A percentile compares a stretch with the other conserved stretches of the same genome.
Evolutionary conservation across 768 basidiomycete species (phyloP).

Genomic region (Tephrocybe rancida): DNA sequence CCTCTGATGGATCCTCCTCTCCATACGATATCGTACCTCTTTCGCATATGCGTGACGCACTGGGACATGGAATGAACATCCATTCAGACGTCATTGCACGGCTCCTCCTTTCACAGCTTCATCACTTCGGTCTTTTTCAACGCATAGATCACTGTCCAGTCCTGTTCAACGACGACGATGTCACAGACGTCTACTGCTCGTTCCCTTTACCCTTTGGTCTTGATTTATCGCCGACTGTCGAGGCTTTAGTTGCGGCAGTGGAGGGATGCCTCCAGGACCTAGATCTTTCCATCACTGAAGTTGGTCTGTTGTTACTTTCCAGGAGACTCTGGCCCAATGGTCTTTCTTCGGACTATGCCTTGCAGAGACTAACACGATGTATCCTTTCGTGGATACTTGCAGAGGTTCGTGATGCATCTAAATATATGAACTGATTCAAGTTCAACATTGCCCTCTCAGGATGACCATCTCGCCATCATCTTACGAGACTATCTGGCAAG

Average conservation of each 20-base stretch:
- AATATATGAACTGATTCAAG: too few species aligned
- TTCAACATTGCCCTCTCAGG: slow-evolving; percentile 39
- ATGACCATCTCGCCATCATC: slow-evolving; percentile 65
- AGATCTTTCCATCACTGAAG: slow-evolving; percentile 75
- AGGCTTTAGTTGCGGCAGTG: slow-evolving; percentile 68
- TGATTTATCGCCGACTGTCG: slow-evolving; percentile 73
- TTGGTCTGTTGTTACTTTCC: slow-evolving; percentile 68
- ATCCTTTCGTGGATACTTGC: slow-evolving; percentile 73
- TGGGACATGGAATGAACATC: slow-evolving; percentile 62
- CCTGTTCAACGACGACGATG: slow-evolving; percentile 38
- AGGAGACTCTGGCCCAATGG: slow-evolving; percentile 76
- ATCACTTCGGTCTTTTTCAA: slow-evolving; percentile 63
- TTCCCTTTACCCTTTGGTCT: slow-evolving; percentile 75
- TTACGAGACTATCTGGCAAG: slow-evolving; percentile 69
- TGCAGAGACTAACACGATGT: slow-evolving; percentile 58
- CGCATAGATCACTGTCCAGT: slow-evolving; percentile 37
- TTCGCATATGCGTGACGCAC: slow-evolving; percentile 58
- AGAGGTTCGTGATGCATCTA: slow-evolving; percentile 48
- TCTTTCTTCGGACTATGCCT: slow-evolving; percentile 70
- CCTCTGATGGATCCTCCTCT: slow-evolving; percentile 30
- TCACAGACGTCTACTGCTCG: slow-evolving; percentile 43
- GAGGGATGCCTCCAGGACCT: slow-evolving; percentile 72
- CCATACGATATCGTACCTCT: slow-evolving; percentile 62
- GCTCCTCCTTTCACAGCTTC: slow-evolving; percentile 59
- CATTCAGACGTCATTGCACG: slow-evolving; percentile 53